Base-by-base conservation (phyloP, 495 filamentous ascomycete genomes). In the Filosporella fistucella region DNA sequence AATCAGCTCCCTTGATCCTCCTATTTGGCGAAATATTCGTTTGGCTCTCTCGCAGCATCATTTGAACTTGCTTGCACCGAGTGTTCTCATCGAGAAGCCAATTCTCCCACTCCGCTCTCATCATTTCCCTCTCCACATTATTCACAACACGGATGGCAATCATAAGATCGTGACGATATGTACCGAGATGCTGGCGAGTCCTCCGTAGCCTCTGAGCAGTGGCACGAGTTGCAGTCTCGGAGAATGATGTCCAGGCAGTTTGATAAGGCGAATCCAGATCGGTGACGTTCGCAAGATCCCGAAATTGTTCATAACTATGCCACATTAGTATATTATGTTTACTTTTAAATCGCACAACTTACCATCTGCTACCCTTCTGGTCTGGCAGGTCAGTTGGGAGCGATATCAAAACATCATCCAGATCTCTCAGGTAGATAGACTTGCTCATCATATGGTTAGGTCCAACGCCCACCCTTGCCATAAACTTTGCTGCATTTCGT, bases 121-220 rank as follows among this genome's bases (percentile, higher is more conserved):
- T 52, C 60, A 94, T 82, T 62, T 96, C 91, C 42, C 71, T 67
- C 68, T 98, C 93, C 9, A 97, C 80, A 34, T 75, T 82, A 61
- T 97, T 96, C 41, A 98, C 82, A 3, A 96, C 77, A 5, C 91
- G 82, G 67, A 97, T 77, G 13, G 90, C 89, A 4, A 98, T 90
- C 1, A 97, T 69, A 17, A 97, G 72, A 57, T 97, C 89, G 59
- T 98, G 88, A n/a, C 93, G 77, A 63, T 95, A 91, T 11, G 76
- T 65, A 9, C 85, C 93, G 2, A 98, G 78, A 26, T 83, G 76
- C 65, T 94, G 85, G 5, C 90, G 76, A 12, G 89, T 90, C 42
- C 82, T 77, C 23, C 84, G 76, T 24, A 96, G 72, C 2, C 88
- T 81, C 8, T 72, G 75, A 5, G 78, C 78, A 20, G 83, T 78